Percentiles rank a stretch among this genome's conserved stretches.
These are phyloP conservation scores for Perkinsus marinus DNA, from an alignment of 169 alveolate species.

Conservation along the genomic window DNA sequence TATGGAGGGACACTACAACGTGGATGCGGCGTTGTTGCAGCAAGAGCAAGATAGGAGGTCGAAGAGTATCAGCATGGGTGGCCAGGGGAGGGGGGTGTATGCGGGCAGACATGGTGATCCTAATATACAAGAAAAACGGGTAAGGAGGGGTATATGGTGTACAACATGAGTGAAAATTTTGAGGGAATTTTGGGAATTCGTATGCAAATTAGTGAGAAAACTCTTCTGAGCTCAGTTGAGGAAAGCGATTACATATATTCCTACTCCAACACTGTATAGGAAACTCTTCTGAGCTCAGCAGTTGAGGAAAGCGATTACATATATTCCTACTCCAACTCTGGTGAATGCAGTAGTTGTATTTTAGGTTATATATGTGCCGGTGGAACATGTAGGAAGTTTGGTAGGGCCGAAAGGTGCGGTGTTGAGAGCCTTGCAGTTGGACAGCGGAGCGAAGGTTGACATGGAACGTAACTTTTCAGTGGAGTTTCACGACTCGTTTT, in stretches of 20 bases:
- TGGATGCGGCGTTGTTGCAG: not conserved
- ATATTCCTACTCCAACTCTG: no score
- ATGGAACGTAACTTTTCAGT: not conserved
- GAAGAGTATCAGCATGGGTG: not conserved
- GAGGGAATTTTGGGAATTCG: not conserved
- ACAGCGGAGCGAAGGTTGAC: not conserved
- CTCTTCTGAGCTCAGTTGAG: no score
- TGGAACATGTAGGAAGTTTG: not conserved
- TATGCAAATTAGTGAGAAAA: no score
- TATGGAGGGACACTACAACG: not conserved
- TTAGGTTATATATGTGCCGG: not conserved
- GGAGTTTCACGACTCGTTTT: no score
- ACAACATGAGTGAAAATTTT: not conserved
- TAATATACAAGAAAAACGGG: not conserved
- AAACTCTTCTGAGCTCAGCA: no score
- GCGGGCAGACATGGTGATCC: not conserved
- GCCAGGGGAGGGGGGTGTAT: not conserved
- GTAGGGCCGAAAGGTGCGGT: not conserved
- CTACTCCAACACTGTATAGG: no score
- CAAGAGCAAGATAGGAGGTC: not conserved
- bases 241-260: no score
- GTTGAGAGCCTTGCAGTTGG: not conserved
- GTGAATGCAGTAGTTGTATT: not conserved
- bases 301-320: no score
- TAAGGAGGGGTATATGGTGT: not conserved